Base-by-base conservation (phyloP, 176 grass and related monocot genomes). In the Zea luxurians region DNA sequence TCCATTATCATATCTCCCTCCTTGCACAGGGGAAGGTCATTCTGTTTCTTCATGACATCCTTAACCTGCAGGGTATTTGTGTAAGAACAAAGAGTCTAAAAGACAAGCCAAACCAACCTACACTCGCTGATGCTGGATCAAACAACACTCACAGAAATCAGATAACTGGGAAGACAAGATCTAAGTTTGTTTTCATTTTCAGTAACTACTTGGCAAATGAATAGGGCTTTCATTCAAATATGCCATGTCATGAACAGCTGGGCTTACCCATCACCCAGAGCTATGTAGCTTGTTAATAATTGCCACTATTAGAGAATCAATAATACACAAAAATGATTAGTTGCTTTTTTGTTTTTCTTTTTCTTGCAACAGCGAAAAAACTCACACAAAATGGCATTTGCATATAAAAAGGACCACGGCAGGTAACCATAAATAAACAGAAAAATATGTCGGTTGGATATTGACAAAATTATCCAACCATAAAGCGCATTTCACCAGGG, bases 1-100 rank as follows among this genome's bases (percentile, higher is more conserved):
- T 95, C 92, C 92, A 99, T 99, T 81, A 99, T 99, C 92, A 95
- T 95, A 83, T 99, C 96, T 64, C 88, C 75, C 71, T 92, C 90
- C 79, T 95, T 94, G 83, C 96, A 95, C 64, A 95, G 54, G 61
- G 96, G 92, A 87, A 99, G 89, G 16, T 99, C 84, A 54, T 89
- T 86, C 61, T 99, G 70, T 83, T 92, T 99, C 92, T 95, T 99
- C 96, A 99, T 99, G 49, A 99, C 92, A 87, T 99, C 92, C 73
- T 95, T 99, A 74, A 99, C 92, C 96, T 99, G 85, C 68, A 88
- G 36, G 38, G 52, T 42, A 7, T 57, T 47, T 72, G 27, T 35
- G 48, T 48, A 13, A 20, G 10, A 57, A 40, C 38, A 40, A 40
- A 2, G 38, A 40, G 38, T 40, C 38, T 40, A 40, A 40, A 40